Evolutionary conservation across 2,329 filamentous ascomycete genomes (phyloP), one percentile per base, ranked within the genome.

Genomic region (Aureobasidium sp.): DNA sequence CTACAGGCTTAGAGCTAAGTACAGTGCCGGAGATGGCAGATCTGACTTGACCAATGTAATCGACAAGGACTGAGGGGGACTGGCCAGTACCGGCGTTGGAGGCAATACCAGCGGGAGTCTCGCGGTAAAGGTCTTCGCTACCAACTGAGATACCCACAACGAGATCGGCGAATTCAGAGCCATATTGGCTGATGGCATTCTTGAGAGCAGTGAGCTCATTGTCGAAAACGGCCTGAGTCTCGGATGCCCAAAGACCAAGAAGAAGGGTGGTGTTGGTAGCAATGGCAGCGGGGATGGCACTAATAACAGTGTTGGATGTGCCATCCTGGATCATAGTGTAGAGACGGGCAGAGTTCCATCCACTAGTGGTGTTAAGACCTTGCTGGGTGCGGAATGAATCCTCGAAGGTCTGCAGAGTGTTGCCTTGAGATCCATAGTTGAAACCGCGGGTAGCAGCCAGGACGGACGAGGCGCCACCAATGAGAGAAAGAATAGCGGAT

Each of bases 101-200:
- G 25, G 36, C 34, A 64, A 87, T 82, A 61, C 89, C 90, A 10
- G 81, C 86, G 39, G 60, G 53, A 7, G 64, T 57, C 32, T 39
- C 59, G 11, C 66, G 67, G 70, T 80, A 80, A 27, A 79, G 81
- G 73, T 96, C 91, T 80, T 96, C 91, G 66, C 83, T 89, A 65
- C 91, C 91, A 59, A 96, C 85, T 0, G 90, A 92, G 75, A 96
- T 93, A 73, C 90, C 91, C 62, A 85, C 87, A 47, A 96, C 85
- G 21, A 88, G 78, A 61, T 80, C 77, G 42, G 81, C 81, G 68
- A 95, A 85, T 52, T 80, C 76, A 10, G 77, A 75, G 62, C 89
- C 90, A 72, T 91, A 91, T 69, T 85, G 79, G 53, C 75, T 66
- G 66, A 92, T 87, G 66, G 90, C 89, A 47, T 79, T 76, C 72